Base-by-base conservation (phyloP, 176 grass and related monocot species). In the Aegilops sharonensis region DNA sequence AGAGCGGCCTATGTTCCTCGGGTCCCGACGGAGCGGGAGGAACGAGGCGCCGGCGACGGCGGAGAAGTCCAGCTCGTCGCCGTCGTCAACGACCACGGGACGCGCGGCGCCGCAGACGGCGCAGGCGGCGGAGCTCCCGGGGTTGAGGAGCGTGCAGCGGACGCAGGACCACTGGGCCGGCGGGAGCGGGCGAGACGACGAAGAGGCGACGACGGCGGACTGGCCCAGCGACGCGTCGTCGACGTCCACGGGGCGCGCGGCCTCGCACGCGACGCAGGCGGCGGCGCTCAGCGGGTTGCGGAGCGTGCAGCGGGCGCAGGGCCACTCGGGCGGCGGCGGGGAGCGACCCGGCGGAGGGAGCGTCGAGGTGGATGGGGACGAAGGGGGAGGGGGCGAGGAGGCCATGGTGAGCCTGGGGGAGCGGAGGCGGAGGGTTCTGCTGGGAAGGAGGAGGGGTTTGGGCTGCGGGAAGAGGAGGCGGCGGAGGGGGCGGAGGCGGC, bases 241-340 rank as follows among this genome's bases (percentile, higher is more conserved):
- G 40, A 80, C 37, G 25, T 81, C 92, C 23, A 91, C 34, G 42
- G 78, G 81, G 42, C 83, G 84, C 21, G 30, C n/a, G 68, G 83
- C 64, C 34, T 78, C 70, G 79, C 95, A 97, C 32, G 80, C 23
- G 11, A 77, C 50, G 87, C 95, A 97, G 23, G 65, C 12, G 34
- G 13, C 57, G 52, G 64, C 32, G 25, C 50, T 24, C 10, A 17
- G 14, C 25, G 85, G 47, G 72, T 97, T 97, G 20, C 62, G 0
- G 21, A 93, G 68, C 30, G 95, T 97, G 91, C 95, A 97, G n/a
- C 25, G 15, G 40, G 40, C 62, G 82, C 92, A 97, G 61, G 75
- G 2, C 92, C 95, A 97, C 61, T 13, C 3, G 35, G 6, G 20
- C 14, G 76, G 20, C 14, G 76, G 40, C 77, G 67, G 72, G 68